A percentile compares a stretch with the other conserved stretches of the same genome.
These are phyloP conservation scores for Russula compacta DNA, from an alignment of 768 basidiomycete species.

Conservation along the genomic window DNA sequence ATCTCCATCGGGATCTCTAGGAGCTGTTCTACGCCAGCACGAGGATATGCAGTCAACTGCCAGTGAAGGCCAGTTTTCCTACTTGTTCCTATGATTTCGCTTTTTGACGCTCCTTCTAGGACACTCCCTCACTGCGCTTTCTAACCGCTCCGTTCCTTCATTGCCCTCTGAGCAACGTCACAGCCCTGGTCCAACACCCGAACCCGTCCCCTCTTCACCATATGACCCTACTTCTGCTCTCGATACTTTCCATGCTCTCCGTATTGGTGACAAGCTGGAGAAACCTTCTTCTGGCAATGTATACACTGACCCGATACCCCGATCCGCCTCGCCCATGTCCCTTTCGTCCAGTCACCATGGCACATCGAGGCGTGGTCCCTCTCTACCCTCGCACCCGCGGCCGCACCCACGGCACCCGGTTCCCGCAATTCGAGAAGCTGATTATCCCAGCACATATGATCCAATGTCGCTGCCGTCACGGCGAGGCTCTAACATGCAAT, in stretches of 20 bases:
- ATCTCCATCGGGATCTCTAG: neutral
- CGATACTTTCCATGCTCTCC: constrained; percentile 47
- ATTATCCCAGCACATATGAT: constrained; percentile 9
- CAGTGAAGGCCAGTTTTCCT: neutral
- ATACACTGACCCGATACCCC: constrained; percentile 40
- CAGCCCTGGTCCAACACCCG: neutral
- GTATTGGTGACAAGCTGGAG: constrained; percentile 35
- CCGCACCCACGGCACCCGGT: constrained; percentile 6
- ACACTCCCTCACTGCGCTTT: neutral
- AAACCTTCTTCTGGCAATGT: constrained; percentile 23
- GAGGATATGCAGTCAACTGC: neutral
- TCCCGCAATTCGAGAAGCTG: neutral
- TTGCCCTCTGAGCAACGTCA: constrained; percentile 8
- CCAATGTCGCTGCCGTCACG: neutral
- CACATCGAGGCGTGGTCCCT: constrained; percentile 20
- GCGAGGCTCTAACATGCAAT: neutral
- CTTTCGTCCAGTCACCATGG: constrained; percentile 24
- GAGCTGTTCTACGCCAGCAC: neutral
- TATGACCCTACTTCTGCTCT: constrained; percentile 40
- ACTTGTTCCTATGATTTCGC: neutral
- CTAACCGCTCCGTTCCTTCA: constrained; percentile 14
- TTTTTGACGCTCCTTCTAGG: constrained; percentile 4
- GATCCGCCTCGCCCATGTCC: constrained; percentile 52
- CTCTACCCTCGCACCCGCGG: constrained; percentile 31
- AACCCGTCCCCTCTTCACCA: constrained; percentile 10